Evolutionary conservation across 352 stramenopile species (phyloP), one percentile per base, ranked within the genome.

Genomic region (Phytopythium mirpurense): DNA sequence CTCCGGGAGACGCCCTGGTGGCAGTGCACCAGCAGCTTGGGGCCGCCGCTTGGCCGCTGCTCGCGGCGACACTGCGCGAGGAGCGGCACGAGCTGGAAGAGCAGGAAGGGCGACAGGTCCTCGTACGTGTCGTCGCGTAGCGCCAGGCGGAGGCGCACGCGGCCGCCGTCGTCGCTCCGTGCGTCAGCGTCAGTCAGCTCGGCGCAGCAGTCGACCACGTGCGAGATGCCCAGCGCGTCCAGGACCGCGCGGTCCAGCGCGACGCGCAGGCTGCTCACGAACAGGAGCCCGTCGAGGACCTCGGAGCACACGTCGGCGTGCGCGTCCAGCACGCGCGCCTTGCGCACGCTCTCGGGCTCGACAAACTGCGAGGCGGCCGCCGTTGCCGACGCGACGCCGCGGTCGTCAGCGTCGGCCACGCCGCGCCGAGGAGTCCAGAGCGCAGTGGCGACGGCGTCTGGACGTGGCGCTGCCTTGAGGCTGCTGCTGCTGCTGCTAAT

Each of bases 1-100:
- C 78, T 89, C 24, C 80, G 67, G 15, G 80, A 91, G 23, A 91
- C 59, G 41, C 80, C 80, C 57, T 88, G 75, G 35, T 91, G 76
- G 27, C 80, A 91, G 36, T 91, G 75, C 9, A 91, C 48, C 4
- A 91, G 37, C 23, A 87, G 70, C 16, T 70, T 69, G 5, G 27
- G 15, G 12, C 23, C 31, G 0, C 36, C 11, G 14, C 41, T 23
- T 46, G 12, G 7, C 24, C n/a, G 24, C 27, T 49, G 14, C 34
- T 43, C 37, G 18, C 67, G 24, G 19, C 55, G 58, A 10, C 60
- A 68, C 4, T 14, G 27, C 0, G 70, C 44, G 40, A 91, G 74
- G 24, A 68, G 86, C 14, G 65, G 54, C 37, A 86, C 49, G 19
- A 82, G 67, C 47, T 63, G 55, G 12, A 69, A 50, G 26, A 50